phyloP scores from a whole-genome alignment of 2,329 filamentous ascomycete species.

The Pyrenochaeta sp. region DNA sequence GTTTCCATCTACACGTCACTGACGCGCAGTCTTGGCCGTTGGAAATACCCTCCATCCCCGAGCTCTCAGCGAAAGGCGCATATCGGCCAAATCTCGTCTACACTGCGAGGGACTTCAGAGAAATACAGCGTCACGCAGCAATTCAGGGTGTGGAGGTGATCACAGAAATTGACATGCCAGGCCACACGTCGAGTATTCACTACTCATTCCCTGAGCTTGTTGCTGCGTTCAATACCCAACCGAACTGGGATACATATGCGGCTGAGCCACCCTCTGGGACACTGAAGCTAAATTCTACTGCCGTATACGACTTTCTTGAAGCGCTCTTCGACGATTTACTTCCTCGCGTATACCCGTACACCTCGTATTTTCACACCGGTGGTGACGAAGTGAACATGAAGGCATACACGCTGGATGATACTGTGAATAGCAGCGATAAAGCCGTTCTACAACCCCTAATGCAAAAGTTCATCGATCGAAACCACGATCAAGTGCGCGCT shows the following conservation, averaged over 20 bases:
- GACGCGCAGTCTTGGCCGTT: conserved; percentile 88
- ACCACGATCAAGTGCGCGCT: conserved; percentile 70
- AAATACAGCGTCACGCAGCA: conserved; percentile 75
- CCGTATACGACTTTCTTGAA: conserved; percentile 75
- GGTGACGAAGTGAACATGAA: conserved; percentile 87
- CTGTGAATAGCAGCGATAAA: conserved; percentile 71
- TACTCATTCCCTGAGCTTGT: conserved; percentile 76
- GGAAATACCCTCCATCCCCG: conserved; percentile 77
- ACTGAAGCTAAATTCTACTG: conserved; percentile 77
- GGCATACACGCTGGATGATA: conserved; percentile 74
- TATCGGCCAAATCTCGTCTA: conserved; percentile 75
- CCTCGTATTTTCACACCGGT: conserved; percentile 82
- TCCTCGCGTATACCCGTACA: conserved; percentile 67
- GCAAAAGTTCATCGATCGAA: conserved; percentile 77
- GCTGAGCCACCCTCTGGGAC: conserved; percentile 67
- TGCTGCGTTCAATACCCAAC: conserved; percentile 66
- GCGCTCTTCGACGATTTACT: conserved; percentile 78
- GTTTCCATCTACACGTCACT: conserved; percentile 81
- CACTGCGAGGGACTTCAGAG: conserved; percentile 68
- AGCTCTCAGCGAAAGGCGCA: conserved; percentile 75
- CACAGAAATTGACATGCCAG: conserved; percentile 82
- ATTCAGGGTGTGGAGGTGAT: conserved; percentile 75
- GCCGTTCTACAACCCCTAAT: conserved; percentile 76
- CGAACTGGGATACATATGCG: conserved; percentile 62
- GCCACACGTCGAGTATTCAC: conserved; percentile 75